Conservation (phyloP, 441 rosid genomes). For the Melastoma candidum region DNA sequence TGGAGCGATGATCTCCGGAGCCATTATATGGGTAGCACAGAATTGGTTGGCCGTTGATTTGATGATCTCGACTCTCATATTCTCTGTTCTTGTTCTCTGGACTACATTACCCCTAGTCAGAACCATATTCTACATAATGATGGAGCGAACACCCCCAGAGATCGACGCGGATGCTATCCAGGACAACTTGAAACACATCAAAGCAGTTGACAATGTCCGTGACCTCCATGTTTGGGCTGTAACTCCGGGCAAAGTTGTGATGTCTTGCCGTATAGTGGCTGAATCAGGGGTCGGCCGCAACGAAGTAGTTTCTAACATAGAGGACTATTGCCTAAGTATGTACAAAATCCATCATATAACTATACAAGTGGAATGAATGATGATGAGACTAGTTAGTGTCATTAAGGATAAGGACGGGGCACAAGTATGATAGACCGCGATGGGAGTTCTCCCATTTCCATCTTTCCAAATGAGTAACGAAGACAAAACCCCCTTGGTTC, state of each 20-base stretch:
- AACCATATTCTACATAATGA: slow-evolving; percentile 21
- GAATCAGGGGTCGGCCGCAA: slow-evolving; percentile 35
- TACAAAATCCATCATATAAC: slow-evolving; percentile 56
- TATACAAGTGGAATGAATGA: slow-evolving; percentile 47
- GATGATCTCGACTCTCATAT: slow-evolving; percentile 47
- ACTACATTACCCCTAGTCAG: slow-evolving; percentile 58
- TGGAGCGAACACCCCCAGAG: slow-evolving; percentile 10
- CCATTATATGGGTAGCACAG: slow-evolving; percentile 53
- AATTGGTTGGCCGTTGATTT: slow-evolving; percentile 55
- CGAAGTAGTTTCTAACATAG: slow-evolving; percentile 36
- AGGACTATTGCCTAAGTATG: slow-evolving; percentile 40
- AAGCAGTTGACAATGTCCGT: slow-evolving; percentile 48
- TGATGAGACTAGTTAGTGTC: too few species aligned
- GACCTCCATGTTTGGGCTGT: slow-evolving; percentile 80
- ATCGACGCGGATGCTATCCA: slow-evolving; percentile 26
- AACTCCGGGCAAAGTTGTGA: slow-evolving; percentile 41
- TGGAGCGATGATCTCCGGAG: slow-evolving; percentile 71
- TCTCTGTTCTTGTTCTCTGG: slow-evolving; percentile 39
- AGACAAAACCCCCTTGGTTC: too few species aligned
- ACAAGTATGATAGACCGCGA: too few species aligned
- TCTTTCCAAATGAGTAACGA: too few species aligned
- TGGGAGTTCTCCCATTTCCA: too few species aligned
- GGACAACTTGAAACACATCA: slow-evolving; percentile 31
- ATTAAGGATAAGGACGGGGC: too few species aligned
- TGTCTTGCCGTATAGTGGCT: slow-evolving; percentile 57